Conservation (phyloP, 169 alveolate genomes). For the Cryptosporidium ubiquitum region DNA sequence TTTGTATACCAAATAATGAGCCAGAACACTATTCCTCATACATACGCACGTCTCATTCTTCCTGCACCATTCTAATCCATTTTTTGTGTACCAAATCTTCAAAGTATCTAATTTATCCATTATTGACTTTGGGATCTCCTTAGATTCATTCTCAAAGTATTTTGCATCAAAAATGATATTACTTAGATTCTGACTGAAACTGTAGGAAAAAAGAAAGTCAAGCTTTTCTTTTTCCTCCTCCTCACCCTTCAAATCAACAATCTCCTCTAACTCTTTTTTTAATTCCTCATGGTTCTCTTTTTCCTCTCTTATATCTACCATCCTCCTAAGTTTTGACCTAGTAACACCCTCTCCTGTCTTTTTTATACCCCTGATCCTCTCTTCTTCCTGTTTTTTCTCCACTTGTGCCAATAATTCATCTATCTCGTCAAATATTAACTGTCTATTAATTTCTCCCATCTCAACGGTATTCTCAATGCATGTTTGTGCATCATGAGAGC, state of each 20-base stretch:
- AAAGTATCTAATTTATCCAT: constrained; percentile 26
- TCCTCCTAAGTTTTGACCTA: constrained; percentile 1
- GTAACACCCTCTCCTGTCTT: neutral
- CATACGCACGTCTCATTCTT: constrained; percentile 52
- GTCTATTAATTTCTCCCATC: neutral
- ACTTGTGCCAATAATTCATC: constrained; percentile 12
- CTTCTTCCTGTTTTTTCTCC: neutral
- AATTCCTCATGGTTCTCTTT: neutral
- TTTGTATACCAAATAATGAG: constrained; percentile 32
- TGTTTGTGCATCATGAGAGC: neutral
- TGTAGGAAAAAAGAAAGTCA: neutral
- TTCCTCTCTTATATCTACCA: neutral
- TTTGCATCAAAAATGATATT: neutral
- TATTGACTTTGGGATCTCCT: constrained; percentile 18
- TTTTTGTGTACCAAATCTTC: constrained; percentile 40
- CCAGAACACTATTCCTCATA: constrained; percentile 41
- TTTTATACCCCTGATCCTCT: neutral
- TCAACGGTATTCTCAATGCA: neutral
- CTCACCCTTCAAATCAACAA: neutral
- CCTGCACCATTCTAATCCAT: constrained; percentile 65
- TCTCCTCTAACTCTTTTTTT: no score
- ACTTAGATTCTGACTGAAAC: neutral
- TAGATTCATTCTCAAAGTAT: neutral
- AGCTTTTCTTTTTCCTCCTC: neutral
- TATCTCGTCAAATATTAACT: constrained; percentile 30